Base-by-base conservation (phyloP, 345 rosid genomes). In the Ceriops zippeliana region DNA sequence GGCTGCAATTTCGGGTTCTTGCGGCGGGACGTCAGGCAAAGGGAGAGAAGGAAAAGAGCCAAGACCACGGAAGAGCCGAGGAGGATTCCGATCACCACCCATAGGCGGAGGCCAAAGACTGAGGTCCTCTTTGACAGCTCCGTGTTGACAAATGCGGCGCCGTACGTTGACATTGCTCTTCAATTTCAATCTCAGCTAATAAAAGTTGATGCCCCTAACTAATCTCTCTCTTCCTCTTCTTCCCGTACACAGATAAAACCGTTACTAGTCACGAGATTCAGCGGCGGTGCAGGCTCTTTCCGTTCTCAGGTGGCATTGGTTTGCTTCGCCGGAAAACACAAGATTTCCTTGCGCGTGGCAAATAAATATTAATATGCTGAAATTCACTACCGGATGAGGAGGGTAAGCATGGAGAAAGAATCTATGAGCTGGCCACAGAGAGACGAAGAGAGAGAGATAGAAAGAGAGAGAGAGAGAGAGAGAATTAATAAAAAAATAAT, bases 1-100 rank as follows among this genome's bases (percentile, higher is more conserved):
- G 17, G 31, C 24, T 2, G 8, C 16, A 75, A 69, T 16, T 61
- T 72, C 5, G 79, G 83, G 67, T 68, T 75, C 73, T 83, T 88
- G 60, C 92, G 90, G 69, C 97, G 97, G 21, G 90, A 83, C 54
- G 96, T 89, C 56, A 93, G 66, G 75, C 97, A 93, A 20, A 93
- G 89, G 28, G 98, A 93, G 78, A 93, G 81, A 52, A 93, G 84
- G 78, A 93, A 91, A 66, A 93, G 91, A 27, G 96, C 80, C 38
- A 93, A 72, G 60, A 91, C 96, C 68, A 93, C 81, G 54, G 91
- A 75, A 53, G 97, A 93, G 68, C 98, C 98, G 2, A 93, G 73
- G 16, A 91, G 75, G 65, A 93, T 88, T 19, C 97, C 98, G 60
- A 93, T 88, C 5, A 93, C 88, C 19, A 93, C 92, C 98, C 98